Evolutionary conservation across 768 basidiomycete species (phyloP).

Genomic region (Mycena vulgaris): DNA sequence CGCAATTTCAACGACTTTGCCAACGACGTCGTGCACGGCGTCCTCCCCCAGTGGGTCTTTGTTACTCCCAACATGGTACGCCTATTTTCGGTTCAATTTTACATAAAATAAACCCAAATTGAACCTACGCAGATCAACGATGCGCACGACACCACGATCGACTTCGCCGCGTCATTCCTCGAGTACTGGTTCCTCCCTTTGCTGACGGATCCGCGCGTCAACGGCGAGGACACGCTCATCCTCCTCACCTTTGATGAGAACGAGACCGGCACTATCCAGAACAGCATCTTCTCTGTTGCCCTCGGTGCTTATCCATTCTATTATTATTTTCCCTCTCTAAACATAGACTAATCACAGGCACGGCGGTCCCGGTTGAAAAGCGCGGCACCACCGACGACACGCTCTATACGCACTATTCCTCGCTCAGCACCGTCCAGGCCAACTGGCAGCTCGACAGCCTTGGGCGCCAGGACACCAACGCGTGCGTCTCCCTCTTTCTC

Average conservation of each 20-base stretch:
- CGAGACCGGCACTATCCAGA: constrained; percentile 57
- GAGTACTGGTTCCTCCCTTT: background rate
- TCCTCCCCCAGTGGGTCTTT: constrained; percentile 72
- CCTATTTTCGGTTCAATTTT: no score
- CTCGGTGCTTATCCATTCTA: constrained; percentile 35
- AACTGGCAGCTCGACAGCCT: constrained; percentile 77
- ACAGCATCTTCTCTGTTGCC: constrained; percentile 62
- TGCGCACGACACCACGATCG: constrained; percentile 72
- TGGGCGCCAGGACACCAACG: constrained; percentile 71
- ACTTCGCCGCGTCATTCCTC: constrained; percentile 48
- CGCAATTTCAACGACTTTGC: constrained; percentile 78
- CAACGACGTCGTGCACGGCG: constrained; percentile 58
- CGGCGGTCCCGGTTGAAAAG: constrained; percentile 59
- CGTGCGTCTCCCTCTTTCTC: constrained; percentile 42
- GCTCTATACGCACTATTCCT: constrained; percentile 76
- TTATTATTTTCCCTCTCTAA: no score
- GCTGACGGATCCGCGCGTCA: background rate
- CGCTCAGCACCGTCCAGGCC: constrained; percentile 67
- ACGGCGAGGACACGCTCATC: constrained; percentile 60
- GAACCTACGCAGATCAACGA: constrained; percentile 62
- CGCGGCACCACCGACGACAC: constrained; percentile 64
- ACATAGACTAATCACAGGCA: no score
- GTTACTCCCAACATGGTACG: constrained; percentile 70
- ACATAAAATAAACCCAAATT: no score
- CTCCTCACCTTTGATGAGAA: constrained; percentile 77